These are phyloP conservation scores for Nyssa sinensis DNA, from an alignment of 148 eudicot species.

Conservation along the genomic window DNA sequence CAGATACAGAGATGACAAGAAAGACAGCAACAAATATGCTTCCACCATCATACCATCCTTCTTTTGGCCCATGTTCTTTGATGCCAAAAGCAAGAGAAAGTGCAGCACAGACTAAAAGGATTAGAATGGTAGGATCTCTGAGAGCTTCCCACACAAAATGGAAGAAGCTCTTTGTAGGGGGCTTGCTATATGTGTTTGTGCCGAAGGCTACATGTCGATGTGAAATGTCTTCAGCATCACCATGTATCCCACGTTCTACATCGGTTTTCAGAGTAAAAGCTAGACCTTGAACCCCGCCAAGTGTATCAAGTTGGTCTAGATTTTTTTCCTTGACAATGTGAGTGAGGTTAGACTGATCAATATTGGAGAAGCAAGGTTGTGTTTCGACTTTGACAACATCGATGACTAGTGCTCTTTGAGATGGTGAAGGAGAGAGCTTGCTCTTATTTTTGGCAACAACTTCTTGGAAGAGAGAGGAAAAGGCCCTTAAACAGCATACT, in stretches of 20 bases:
- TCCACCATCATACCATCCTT: too few species aligned
- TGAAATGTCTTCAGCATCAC: too few species aligned
- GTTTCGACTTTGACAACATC: background rate
- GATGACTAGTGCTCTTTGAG: background rate
- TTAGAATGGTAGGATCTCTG: too few species aligned
- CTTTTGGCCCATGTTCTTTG: too few species aligned
- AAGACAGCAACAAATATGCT: constrained; percentile 3
- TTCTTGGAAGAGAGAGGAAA: background rate
- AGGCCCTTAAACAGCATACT: constrained; percentile 23
- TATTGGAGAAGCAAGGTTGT: background rate
- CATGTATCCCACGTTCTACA: too few species aligned
- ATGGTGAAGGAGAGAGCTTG: background rate
- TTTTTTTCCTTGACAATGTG: background rate
- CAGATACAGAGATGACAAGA: constrained; percentile 2
- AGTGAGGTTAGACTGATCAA: background rate
- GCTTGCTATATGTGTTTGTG: too few species aligned
- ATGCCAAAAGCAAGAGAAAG: too few species aligned
- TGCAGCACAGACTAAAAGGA: too few species aligned
- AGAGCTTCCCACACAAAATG: too few species aligned
- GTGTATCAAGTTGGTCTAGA: background rate
- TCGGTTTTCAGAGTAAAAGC: background rate
- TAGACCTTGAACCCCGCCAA: background rate
- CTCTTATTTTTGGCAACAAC: background rate
- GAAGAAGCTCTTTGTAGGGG: too few species aligned
- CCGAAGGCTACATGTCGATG: too few species aligned